A percentile compares a stretch with the other conserved stretches of the same genome.
Evolutionary conservation across 2,329 filamentous ascomycete species (phyloP).

Genomic region (Sporothrix luriei): DNA sequence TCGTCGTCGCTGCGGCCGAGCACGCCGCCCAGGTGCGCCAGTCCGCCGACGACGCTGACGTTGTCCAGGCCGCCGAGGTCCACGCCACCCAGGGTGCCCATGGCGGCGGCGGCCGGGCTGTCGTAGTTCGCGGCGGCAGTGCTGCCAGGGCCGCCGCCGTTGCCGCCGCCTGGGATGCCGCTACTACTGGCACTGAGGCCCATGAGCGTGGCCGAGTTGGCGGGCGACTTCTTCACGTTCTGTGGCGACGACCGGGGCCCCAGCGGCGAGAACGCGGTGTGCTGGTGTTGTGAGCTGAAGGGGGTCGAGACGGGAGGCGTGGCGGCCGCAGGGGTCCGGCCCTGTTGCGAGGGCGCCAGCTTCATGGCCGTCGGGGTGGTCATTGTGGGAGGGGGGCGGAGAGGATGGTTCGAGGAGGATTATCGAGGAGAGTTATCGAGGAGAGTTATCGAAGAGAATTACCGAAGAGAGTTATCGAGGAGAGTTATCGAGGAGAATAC

Average conservation of each 20-base stretch:
- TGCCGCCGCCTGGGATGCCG: conserved; percentile 24
- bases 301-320: conserved; percentile 69
- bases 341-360: conserved; percentile 54
- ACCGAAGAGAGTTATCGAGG: too few relatives aligned
- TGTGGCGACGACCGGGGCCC: conserved; percentile 64
- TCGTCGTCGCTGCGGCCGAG: conserved; percentile 50
- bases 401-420: background rate
- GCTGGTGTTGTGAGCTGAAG: conserved; percentile 57
- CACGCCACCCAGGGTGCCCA: conserved; percentile 57
- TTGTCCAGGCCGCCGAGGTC: conserved; percentile 56
- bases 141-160: conserved; percentile 33
- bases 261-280: conserved; percentile 62
- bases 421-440: background rate
- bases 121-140: conserved; percentile 61
- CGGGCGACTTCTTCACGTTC: conserved; percentile 65
- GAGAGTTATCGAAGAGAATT: background rate
- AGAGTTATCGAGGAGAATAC: background rate
- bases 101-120: conserved; percentile 64
- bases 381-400: conserved; percentile 42
- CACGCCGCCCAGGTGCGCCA: conserved; percentile 46
- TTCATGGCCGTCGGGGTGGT: conserved; percentile 56
- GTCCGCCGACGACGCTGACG: conserved; percentile 53
- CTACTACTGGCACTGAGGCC: conserved; percentile 46
- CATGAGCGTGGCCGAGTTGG: conserved; percentile 54
- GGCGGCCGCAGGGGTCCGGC: conserved; percentile 55